Evolutionary conservation across 2,329 filamentous ascomycete species (phyloP).

Genomic region (Sclerotinia trifoliorum): DNA sequence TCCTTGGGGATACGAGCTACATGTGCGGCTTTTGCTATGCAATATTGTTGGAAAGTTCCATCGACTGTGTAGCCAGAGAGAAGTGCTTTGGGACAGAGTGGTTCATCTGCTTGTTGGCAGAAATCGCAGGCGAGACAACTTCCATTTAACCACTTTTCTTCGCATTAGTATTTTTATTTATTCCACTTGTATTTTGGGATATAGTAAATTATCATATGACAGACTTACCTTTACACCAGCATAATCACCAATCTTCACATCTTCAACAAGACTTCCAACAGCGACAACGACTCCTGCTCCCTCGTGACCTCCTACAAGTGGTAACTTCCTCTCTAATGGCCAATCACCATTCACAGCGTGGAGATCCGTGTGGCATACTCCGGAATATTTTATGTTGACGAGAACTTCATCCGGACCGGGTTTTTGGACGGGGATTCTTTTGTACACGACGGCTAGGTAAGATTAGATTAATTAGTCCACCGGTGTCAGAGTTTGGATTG

Average conservation of each 20-base stretch:
- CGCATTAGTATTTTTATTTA: slow-evolving; percentile 22
- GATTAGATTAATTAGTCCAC: not conserved
- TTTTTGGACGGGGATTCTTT: slow-evolving; percentile 76
- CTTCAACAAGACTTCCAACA: slow-evolving; percentile 71
- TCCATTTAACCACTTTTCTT: slow-evolving; percentile 74
- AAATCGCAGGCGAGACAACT: slow-evolving; percentile 80
- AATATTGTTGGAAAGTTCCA: slow-evolving; percentile 91
- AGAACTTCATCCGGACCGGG: slow-evolving; percentile 89
- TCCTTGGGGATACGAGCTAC: slow-evolving; percentile 79
- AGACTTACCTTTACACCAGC: slow-evolving; percentile 68
- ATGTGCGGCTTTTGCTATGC: slow-evolving; percentile 81
- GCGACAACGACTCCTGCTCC: slow-evolving; percentile 82
- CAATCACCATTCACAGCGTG: slow-evolving; percentile 86
- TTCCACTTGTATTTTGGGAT: not conserved
- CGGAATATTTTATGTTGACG: slow-evolving; percentile 85
- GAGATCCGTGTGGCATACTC: slow-evolving; percentile 86
- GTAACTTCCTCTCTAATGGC: slow-evolving; percentile 79
- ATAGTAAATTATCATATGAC: too few species aligned
- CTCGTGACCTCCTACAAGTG: slow-evolving; percentile 78
- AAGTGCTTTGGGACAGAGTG: slow-evolving; percentile 71
- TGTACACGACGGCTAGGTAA: slow-evolving; percentile 61
- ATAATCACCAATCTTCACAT: slow-evolving; percentile 78
- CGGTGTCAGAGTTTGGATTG: not conserved
- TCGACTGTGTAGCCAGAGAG: slow-evolving; percentile 93
- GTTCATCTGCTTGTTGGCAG: slow-evolving; percentile 79